Evolutionary conservation across 2,329 filamentous ascomycete genomes (phyloP).

Genomic region (Keithomyces neogunnii): DNA sequence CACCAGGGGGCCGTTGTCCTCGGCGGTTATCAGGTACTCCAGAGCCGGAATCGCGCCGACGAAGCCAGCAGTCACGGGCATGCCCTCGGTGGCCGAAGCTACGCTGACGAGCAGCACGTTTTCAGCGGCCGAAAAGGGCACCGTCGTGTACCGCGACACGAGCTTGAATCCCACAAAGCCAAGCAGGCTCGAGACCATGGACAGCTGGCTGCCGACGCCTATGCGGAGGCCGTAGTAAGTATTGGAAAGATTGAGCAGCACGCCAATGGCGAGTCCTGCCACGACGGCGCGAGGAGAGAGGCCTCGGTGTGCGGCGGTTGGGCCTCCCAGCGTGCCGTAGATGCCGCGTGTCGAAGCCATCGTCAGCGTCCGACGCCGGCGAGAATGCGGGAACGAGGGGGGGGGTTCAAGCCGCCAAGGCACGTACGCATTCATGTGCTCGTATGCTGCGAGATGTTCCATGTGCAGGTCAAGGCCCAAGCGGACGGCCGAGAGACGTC

Average conservation of each 20-base stretch:
- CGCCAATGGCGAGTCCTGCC: neutral
- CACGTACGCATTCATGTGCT: too few relatives aligned
- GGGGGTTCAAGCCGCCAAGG: too few relatives aligned
- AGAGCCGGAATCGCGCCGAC: constrained; percentile 1
- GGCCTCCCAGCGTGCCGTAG: neutral
- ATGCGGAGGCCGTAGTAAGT: neutral
- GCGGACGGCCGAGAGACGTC: too few relatives aligned
- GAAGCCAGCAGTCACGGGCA: constrained; percentile 1
- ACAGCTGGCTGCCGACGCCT: neutral
- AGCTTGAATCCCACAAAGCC: neutral
- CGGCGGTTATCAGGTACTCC: neutral
- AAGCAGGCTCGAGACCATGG: neutral
- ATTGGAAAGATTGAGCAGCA: neutral
- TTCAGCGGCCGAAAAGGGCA: neutral
- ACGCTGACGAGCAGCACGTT: neutral
- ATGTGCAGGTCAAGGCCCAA: too few relatives aligned
- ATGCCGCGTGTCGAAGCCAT: neutral
- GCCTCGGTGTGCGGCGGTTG: neutral
- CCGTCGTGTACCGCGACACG: neutral
- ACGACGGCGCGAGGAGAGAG: neutral
- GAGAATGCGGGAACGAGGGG: too few relatives aligned
- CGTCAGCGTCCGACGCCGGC: too few relatives aligned
- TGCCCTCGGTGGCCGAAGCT: neutral
- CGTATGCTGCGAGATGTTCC: too few relatives aligned
- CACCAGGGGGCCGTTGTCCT: neutral